Base-by-base conservation (phyloP, 441 rosid species). In the Pelargonium citronellum region DNA sequence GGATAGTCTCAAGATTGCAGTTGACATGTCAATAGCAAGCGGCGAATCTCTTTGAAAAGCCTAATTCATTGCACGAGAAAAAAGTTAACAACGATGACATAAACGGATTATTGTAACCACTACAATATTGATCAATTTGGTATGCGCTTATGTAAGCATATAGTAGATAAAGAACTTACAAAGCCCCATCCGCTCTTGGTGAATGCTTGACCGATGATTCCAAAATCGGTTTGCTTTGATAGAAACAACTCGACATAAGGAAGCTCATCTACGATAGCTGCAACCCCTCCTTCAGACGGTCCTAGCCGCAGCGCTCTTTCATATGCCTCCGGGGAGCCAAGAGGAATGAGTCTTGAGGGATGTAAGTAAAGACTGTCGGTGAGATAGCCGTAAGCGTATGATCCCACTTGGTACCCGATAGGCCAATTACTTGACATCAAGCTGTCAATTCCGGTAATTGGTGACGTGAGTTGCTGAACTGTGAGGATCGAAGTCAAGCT, bases 121-220 rank as follows among this genome's bases (percentile, higher is more conserved):
- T 13, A 5, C 58, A 51, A 51, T n/a, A n/a, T n/a, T 2, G 58
- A 51, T 51, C 19, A n/a, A 27, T 27, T 27, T 27, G 30, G 30
- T 27, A 27, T 27, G 30, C 30, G 2, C 30, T 27, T 55, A 27
- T 0, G 8, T 9, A 64, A 34, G 49, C 34, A 51, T 34, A 61
- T 12, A 64, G 66, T 49, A 61, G 39, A 68, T 66, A 64, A 71
- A 74, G 67, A 61, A 88, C 98, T 89, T 85, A 93, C 98, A 51
- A 93, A 93, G 78, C 98, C 98, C 97, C 97, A 93, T 72, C 97
- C 98, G 44, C 84, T 84, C 74, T 71, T 82, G 72, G 90, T 91
- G 81, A 93, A 93, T 22, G 82, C 85, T 75, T 82, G 87, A 67
- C 98, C 98, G 9, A 89, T 76, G 66, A 93, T 88, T 61, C 91